Evolutionary conservation across 1,139 yeast genomes (phyloP), one percentile per base, ranked within the genome.

Genomic region (Taphrina pruni): DNA sequence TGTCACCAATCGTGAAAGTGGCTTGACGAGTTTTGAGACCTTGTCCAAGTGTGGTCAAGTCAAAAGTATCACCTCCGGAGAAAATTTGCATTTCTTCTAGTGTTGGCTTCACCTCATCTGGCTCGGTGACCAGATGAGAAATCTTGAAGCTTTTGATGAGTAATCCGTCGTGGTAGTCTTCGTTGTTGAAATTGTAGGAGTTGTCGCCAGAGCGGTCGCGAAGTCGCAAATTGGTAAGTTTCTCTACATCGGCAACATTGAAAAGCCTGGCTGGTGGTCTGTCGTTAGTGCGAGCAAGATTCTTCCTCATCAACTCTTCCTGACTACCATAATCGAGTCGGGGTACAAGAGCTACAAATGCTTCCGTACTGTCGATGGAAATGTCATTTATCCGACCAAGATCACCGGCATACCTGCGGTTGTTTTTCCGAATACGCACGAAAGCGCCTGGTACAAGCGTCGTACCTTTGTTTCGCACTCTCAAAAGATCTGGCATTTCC

Each of bases 351-450:
- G 91, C 91, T 75, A 96, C 86, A 76, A 96, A 86, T 35, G 92
- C 98, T 77, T 93, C 98, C 73, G 95, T 84, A 67, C 97, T 98
- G 77, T 91, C 93, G 77, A 94, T 98, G 70, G 96, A 90, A 73
- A 95, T 84, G 76, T 93, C 92, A 75, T 92, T 97, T 70, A 94
- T 97, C 70, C 91, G 86, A 26, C 97, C 99, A 73, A 94, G 83
- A 78, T 94, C 99, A 52, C 95, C 95, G 76, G 90, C 90, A 78
- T 93, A 93, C 76, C 89, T 89, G 73, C 99, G 98, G 73, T 97
- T 85, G 75, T 90, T 88, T 73, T 94, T 85, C 74, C 99, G 85
- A 55, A 64, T 64, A 26, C 67, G 48, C 6, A 94, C 96, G 77
- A 93, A 94, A 43, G 93, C 87, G 21, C 99, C 99, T 6, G 97